Evolutionary conservation across 2,329 filamentous ascomycete species (phyloP).

Genomic region (Verticillium dahliae): DNA sequence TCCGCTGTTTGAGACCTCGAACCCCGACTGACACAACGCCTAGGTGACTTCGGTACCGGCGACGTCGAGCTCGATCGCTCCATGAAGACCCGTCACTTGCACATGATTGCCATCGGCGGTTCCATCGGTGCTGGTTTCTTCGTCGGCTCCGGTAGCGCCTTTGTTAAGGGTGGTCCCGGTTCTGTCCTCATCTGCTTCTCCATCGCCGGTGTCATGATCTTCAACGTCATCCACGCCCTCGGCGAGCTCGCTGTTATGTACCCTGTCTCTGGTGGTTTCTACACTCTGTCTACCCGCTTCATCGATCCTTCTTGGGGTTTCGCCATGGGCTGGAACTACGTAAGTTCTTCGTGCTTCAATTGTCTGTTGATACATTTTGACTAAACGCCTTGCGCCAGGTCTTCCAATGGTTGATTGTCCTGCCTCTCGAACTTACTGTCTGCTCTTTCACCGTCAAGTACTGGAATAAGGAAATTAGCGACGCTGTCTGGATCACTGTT

Average conservation of each 20-base stretch:
- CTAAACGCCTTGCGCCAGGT: conserved; percentile 17
- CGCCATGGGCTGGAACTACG: conserved; percentile 45
- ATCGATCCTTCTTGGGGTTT: conserved; percentile 56
- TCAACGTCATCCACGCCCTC: conserved; percentile 53
- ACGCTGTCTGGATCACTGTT: conserved; percentile 45
- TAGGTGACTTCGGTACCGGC: conserved; percentile 9
- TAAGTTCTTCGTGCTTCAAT: not conserved
- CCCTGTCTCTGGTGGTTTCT: conserved; percentile 57
- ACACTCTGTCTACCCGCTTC: conserved; percentile 54
- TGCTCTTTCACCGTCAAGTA: conserved; percentile 43
- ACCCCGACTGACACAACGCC: not conserved
- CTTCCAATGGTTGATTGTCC: conserved; percentile 43
- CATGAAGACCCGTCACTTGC: conserved; percentile 52
- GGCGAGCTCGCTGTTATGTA: conserved; percentile 57
- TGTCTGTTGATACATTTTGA: not conserved
- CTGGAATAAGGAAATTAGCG: conserved; percentile 40
- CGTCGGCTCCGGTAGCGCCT: conserved; percentile 50
- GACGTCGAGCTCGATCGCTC: conserved; percentile 31
- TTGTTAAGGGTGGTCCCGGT: conserved; percentile 41
- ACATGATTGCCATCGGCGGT: conserved; percentile 58
- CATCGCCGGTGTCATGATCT: conserved; percentile 55
- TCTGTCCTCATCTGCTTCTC: conserved; percentile 42
- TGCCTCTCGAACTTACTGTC: conserved; percentile 45
- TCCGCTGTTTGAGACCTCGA: too few species aligned
- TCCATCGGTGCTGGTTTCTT: conserved; percentile 59